Percentiles rank a stretch among this genome's conserved stretches.
Conservation (phyloP, 139 green algal genomes). For the Bryopsis sp. region DNA sequence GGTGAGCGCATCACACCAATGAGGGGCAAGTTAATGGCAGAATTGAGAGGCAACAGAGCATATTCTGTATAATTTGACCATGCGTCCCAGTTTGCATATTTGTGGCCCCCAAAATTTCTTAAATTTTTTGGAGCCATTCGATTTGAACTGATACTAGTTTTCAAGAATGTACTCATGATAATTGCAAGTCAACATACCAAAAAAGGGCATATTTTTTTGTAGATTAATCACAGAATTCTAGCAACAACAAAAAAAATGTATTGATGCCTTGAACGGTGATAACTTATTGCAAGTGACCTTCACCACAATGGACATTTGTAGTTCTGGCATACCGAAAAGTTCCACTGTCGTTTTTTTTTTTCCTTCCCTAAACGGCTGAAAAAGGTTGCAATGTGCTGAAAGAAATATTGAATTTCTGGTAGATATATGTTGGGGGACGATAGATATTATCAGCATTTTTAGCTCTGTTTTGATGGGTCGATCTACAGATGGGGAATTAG, state of each 20-base stretch:
- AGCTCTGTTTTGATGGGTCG: not conserved
- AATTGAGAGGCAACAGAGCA: constrained; percentile 27
- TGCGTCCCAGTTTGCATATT: not conserved
- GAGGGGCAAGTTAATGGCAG: constrained; percentile 26
- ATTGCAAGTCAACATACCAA: not conserved
- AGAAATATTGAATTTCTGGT: not conserved
- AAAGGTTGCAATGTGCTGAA: not conserved
- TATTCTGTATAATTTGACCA: not conserved
- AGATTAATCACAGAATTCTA: no score
- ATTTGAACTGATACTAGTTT: not conserved
- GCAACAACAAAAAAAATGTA: no score
- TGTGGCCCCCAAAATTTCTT: not conserved
- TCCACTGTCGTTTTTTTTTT: not conserved
- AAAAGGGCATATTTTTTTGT: no score
- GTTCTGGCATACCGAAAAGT: no score
- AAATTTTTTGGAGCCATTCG: not conserved
- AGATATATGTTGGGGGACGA: not conserved
- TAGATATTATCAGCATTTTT: not conserved
- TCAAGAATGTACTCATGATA: no score
- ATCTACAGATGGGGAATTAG: constrained; percentile 14
- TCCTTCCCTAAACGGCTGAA: not conserved
- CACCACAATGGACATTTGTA: no score
- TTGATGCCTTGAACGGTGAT: no score
- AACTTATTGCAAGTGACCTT: no score
- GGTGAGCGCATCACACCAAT: constrained; percentile 39